Conservation (phyloP, 108 stramenopile genomes). For the Cyclostephanos invisitatus region DNA sequence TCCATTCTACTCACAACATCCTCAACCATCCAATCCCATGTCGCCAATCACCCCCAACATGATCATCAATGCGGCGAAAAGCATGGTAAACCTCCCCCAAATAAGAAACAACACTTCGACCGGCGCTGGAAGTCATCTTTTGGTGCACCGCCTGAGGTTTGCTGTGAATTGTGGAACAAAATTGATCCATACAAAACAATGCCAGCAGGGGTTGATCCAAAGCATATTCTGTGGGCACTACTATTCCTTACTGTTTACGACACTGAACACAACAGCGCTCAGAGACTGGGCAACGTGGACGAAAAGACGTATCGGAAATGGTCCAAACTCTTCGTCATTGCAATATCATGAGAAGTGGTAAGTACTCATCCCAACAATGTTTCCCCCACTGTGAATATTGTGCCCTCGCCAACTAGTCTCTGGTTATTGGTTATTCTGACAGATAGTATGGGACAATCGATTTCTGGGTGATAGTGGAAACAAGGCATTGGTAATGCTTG, state of each 20-base stretch:
- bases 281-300: conserved; percentile 15
- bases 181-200: conserved; percentile 15
- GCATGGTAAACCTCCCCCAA: conserved; percentile 4
- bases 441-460: conserved; percentile 21
- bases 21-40: conserved; percentile 2
- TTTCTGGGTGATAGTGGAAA: background rate
- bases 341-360: conserved; percentile 28
- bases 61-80: background rate
- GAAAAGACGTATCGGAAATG: conserved; percentile 40
- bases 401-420: conserved; percentile 2
- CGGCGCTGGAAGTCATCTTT: conserved; percentile 5
- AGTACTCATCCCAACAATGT: conserved; percentile 8
- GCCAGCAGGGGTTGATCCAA: background rate
- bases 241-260: conserved; percentile 25
- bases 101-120: background rate
- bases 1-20: background rate
- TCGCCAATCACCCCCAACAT: background rate
- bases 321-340: conserved; percentile 24
- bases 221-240: conserved; percentile 27
- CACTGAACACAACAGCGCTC: conserved; percentile 14
- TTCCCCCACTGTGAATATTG: conserved; percentile 2
- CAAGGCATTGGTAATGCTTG: conserved; percentile 9
- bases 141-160: conserved; percentile 12
- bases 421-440: background rate
- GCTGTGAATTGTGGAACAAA: conserved; percentile 9